Conservation (phyloP, 2,329 filamentous ascomycete genomes). For the Tympanopsis confertula region DNA sequence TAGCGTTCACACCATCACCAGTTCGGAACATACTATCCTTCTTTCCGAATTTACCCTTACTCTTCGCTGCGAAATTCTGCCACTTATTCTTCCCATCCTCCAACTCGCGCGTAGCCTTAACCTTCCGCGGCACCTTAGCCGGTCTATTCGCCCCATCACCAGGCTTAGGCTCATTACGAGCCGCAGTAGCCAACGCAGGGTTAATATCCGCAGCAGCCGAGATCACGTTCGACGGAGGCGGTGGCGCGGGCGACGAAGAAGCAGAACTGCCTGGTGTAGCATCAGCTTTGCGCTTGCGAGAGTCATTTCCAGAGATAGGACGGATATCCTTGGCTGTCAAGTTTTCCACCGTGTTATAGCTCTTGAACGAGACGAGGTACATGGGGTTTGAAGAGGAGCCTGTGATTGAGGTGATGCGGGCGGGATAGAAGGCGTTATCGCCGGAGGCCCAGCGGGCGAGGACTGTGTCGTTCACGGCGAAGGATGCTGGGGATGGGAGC, state of each 20-base stretch:
- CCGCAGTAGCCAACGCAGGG: conserved; percentile 35
- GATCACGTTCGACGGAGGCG: conserved; percentile 38
- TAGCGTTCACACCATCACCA: conserved; percentile 42
- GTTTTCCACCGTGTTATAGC: conserved; percentile 43
- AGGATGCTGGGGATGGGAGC: conserved; percentile 22
- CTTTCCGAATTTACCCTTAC: conserved; percentile 34
- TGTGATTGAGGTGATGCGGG: conserved; percentile 50
- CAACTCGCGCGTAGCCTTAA: conserved; percentile 46
- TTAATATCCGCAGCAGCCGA: conserved; percentile 52
- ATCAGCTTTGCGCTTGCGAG: conserved; percentile 52
- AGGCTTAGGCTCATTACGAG: conserved; percentile 35
- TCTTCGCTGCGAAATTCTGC: conserved; percentile 46
- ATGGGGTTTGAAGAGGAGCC: conserved; percentile 50
- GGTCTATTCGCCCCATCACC: conserved; percentile 37
- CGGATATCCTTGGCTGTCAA: conserved; percentile 44
- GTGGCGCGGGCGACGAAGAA: conserved; percentile 24
- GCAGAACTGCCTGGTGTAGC: conserved; percentile 32
- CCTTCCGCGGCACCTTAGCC: conserved; percentile 40
- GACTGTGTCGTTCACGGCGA: conserved; percentile 50
- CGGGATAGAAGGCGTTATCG: conserved; percentile 50
- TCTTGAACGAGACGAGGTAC: conserved; percentile 52
- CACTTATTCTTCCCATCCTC: conserved; percentile 49
- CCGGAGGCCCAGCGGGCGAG: conserved; percentile 47
- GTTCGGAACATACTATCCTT: conserved; percentile 56
- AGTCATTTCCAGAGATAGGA: conserved; percentile 37